Evolutionary conservation across 768 basidiomycete genomes (phyloP), one percentile per base, ranked within the genome.

Genomic region (Collybia mongolica): DNA sequence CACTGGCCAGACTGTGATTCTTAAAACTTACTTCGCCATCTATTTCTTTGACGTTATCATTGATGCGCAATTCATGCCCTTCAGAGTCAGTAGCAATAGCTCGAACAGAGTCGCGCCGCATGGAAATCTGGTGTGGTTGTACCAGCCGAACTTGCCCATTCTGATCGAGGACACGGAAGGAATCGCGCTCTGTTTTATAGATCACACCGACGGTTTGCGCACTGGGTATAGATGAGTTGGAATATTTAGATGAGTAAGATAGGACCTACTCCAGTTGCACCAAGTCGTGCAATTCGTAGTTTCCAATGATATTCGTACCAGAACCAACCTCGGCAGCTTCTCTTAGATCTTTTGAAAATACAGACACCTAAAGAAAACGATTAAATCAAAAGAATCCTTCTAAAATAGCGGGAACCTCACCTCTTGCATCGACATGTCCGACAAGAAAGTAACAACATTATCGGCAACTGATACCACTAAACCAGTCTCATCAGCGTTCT

Each of bases 281-380:
- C 51, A 99, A 72, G 64, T 99, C 96, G 62, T 99, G 97, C 37
- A 98, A 68, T 65, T 98, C 96, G 62, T 95, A 98, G 60, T 95
- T 86, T 23, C 94, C 95, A 26, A 94, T 86, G 37, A 88, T 77
- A 59, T 94, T 94, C 7, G 90, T 87, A 19, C 91, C 85, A 2
- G 88, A 86, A n/a, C 95, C 94, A 36, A 96, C 92, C 69, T 98
- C 97, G 0, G 97, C 95, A 23, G 97, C 97, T 64, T 96, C 94
- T 58, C 97, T 86, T 20, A 99, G 74, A 70, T 99, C 97, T 72
- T 95, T 96, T 0, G 93, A 90, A 71, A 99, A 99, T 2, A 97
- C 96, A 22, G 93, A 93, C 44, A 98, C 88, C 93, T 96, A 58
- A 4, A 38, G 45, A 32, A 40, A 35, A 1, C 23, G 40, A 54